Base-by-base conservation (phyloP, 2,329 filamentous ascomycete species). In the Hypoxylon sp. region DNA sequence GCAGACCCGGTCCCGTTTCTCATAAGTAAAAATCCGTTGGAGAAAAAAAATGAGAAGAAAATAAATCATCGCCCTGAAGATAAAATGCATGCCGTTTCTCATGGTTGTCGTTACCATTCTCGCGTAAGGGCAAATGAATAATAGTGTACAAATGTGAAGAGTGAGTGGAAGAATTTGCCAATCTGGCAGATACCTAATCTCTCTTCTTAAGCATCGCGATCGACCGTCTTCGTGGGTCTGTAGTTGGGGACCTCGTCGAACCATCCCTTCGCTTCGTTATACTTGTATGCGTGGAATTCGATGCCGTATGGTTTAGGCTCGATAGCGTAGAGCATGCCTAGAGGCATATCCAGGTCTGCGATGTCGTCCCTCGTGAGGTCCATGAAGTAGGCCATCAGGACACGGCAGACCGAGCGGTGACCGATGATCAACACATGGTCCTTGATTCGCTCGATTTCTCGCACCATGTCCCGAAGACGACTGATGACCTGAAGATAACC, bases 281-380 rank as follows among this genome's bases (percentile, higher is more conserved):
- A 99, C 66, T 90, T 88, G 83, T 97, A 99, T 0, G 94, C 95
- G 78, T 97, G 95, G 82, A 98, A 97, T 66, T 97, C 95, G 63
- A 97, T 94, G 12, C 96, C 96, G 72, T 99, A 99, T 0, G 96
- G 96, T 84, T 97, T 97, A 32, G 96, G 96, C 79, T 99, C 95
- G 50, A 99, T 91, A 72, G 94, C 92, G 78, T 97, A 99, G 6
- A 97, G 84, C 84, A 97, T 94, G 16, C 96, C 96, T 51, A 99
- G 83, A 0, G 96, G 96, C 47, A 97, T 92, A 75, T 98, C 95
- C 67, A 99, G 87, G 73, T 97, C 93, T 11, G 96, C 95, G 66
- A 99, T 96, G 74, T 97, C 92, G 69, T 97, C 90, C 34, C 94
- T 86, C 52, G 92, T 94, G 56, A 98, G 84, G 63, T 97, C 94